Percentiles rank a stretch among this genome's conserved stretches.
Conservation (phyloP, 1,284 basidiomycete species). For the Somion occarium region DNA sequence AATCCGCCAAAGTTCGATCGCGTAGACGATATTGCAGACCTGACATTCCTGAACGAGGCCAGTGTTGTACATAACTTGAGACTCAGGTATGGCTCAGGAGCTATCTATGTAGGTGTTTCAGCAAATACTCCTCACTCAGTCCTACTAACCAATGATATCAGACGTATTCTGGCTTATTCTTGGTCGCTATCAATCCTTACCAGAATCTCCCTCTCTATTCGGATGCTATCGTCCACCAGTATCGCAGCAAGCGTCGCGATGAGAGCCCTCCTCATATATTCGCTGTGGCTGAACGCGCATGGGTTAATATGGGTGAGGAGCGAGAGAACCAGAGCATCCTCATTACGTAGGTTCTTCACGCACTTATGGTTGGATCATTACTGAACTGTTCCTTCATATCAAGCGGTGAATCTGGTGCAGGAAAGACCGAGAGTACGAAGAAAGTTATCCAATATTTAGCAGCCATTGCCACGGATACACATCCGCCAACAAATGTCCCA, state of each 20-base stretch:
- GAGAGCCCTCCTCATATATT: slow-evolving; percentile 98
- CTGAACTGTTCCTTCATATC: not conserved
- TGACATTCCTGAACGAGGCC: slow-evolving; percentile 98
- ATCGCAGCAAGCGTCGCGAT: slow-evolving; percentile 87
- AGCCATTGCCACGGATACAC: slow-evolving; percentile 86
- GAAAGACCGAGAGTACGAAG: slow-evolving; percentile 99
- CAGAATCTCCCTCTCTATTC: slow-evolving; percentile 92
- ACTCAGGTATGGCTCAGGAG: slow-evolving; percentile 85
- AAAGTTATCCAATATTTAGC: slow-evolving; percentile 99
- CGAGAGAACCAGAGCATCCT: slow-evolving; percentile 97
- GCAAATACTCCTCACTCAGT: not conserved
- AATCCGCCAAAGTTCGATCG: slow-evolving; percentile 99
- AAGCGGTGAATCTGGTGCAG: slow-evolving; percentile 97
- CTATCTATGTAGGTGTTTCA: slow-evolving; percentile 81
- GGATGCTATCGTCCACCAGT: slow-evolving; percentile 88
- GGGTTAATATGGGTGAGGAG: slow-evolving; percentile 98
- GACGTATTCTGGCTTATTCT: slow-evolving; percentile 95
- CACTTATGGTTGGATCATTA: not conserved
- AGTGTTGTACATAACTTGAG: slow-evolving; percentile 97
- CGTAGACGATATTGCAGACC: slow-evolving; percentile 96
- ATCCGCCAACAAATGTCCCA: slow-evolving; percentile 44
- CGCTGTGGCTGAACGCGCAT: slow-evolving; percentile 95
- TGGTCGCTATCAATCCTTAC: slow-evolving; percentile 99
- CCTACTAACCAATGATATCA: slow-evolving; percentile 26
- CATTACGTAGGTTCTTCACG: slow-evolving; percentile 73